A percentile compares a stretch with the other conserved stretches of the same genome.
These are phyloP conservation scores for Xerocomellus dryophilus DNA, from an alignment of 768 basidiomycete species.

Conservation along the genomic window DNA sequence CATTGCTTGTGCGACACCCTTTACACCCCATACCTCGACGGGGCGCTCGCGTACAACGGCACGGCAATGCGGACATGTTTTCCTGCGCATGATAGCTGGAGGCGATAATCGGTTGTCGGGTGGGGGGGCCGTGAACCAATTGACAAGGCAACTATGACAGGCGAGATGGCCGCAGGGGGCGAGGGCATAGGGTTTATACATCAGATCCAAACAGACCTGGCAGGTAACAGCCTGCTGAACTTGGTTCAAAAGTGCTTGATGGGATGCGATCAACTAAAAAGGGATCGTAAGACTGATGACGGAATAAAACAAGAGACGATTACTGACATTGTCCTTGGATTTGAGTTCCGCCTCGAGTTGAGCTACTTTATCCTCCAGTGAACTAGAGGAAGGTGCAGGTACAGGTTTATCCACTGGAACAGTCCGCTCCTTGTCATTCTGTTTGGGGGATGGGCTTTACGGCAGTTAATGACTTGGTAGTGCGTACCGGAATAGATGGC, in stretches of 20 bases:
- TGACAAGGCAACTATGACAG: constrained; percentile 68
- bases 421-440: constrained; percentile 5
- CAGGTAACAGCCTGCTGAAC: constrained; percentile 67
- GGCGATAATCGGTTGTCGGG: constrained; percentile 23
- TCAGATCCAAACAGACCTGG: constrained; percentile 74
- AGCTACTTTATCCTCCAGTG: constrained; percentile 30
- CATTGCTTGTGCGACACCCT: constrained; percentile 44
- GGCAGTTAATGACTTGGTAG: background rate
- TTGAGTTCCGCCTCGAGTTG: constrained; percentile 45
- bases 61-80: constrained; percentile 46
- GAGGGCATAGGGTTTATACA: constrained; percentile 71
- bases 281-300: background rate
- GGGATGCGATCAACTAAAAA: constrained; percentile 46
- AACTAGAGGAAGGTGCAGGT: background rate
- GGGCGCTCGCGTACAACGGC: constrained; percentile 44
- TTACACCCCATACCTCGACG: constrained; percentile 47
- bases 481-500: constrained; percentile 17
- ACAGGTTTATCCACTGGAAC: background rate
- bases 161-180: constrained; percentile 74
- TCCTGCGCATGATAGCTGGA: constrained; percentile 36
- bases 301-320: background rate
- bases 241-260: constrained; percentile 51
- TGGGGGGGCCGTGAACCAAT: constrained; percentile 64
- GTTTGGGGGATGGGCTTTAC: constrained; percentile 8
- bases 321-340: constrained; percentile 39